A percentile compares a stretch with the other conserved stretches of the same genome.
These are phyloP conservation scores for Pholiota adiposa DNA, from an alignment of 1,284 basidiomycete genomes.

Conservation along the genomic window DNA sequence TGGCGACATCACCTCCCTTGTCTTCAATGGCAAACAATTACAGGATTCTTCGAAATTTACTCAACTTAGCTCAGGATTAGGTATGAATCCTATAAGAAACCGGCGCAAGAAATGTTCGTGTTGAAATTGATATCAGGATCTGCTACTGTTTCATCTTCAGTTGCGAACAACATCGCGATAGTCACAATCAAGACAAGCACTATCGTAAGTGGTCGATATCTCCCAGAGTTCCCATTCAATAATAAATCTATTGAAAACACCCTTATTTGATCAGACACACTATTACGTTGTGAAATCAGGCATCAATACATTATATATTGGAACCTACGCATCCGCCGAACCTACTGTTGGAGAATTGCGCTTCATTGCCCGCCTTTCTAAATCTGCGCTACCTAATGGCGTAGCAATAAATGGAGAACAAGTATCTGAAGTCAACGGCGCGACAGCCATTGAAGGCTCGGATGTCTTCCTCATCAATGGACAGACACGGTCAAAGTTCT, in stretches of 20 bases:
- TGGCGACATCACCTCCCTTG: constrained; percentile 49
- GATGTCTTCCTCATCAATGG: constrained; percentile 50
- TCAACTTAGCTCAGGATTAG: constrained; percentile 51
- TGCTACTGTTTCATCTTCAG: constrained; percentile 43
- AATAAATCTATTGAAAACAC: too few relatives aligned
- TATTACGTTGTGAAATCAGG: constrained; percentile 48
- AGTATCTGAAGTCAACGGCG: constrained; percentile 23
- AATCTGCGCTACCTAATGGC: constrained; percentile 45
- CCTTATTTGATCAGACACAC: constrained; percentile 35
- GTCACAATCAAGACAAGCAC: constrained; percentile 46
- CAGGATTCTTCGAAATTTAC: constrained; percentile 49
- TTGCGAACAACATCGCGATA: constrained; percentile 41
- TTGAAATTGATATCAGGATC: constrained; percentile 31
- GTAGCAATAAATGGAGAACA: constrained; percentile 37
- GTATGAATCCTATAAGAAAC: constrained; percentile 22
- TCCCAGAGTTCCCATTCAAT: too few relatives aligned
- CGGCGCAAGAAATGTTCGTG: background rate
- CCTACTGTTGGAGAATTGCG: constrained; percentile 51
- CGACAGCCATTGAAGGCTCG: constrained; percentile 47
- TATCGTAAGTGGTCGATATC: too few relatives aligned
- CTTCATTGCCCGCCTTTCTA: constrained; percentile 52
- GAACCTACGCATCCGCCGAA: constrained; percentile 47
- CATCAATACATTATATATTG: constrained; percentile 47
- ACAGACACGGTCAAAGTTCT: constrained; percentile 54
- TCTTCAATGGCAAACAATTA: constrained; percentile 48